Percentiles rank a stretch among this genome's conserved stretches.
Evolutionary conservation across 1,139 yeast genomes (phyloP).

Genomic region (Geotrichum histeridarum): DNA sequence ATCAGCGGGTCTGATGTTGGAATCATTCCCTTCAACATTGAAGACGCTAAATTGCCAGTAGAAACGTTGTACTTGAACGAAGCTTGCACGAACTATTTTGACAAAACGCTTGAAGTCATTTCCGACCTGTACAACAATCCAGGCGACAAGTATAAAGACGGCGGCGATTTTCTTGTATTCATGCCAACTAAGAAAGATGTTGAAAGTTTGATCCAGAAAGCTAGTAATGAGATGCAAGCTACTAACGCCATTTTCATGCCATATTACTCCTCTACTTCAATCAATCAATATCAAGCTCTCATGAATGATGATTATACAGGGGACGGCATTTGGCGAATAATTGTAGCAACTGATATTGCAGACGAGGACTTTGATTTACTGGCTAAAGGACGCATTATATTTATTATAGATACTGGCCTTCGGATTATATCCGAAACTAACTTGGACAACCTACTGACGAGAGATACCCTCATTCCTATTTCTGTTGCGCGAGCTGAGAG

Average conservation of each 20-base stretch:
- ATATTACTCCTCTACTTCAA: conserved; percentile 34
- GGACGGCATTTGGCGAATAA: conserved; percentile 72
- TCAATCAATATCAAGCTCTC: conserved; percentile 12
- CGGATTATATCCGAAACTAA: conserved; percentile 3
- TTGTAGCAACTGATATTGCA: conserved; percentile 75
- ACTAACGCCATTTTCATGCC: conserved; percentile 51
- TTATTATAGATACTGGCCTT: conserved; percentile 18
- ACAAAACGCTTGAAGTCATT: conserved; percentile 68
- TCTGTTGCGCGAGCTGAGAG: conserved; percentile 24
- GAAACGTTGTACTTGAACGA: conserved; percentile 64
- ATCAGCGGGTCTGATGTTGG: conserved; percentile 26
- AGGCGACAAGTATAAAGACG: conserved; percentile 57
- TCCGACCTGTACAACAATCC: conserved; percentile 62
- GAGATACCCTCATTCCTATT: conserved; percentile 20
- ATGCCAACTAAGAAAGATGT: conserved; percentile 87
- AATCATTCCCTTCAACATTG: conserved; percentile 9
- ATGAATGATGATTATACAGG: conserved; percentile 47
- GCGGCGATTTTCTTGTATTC: conserved; percentile 73
- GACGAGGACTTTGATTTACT: conserved; percentile 38
- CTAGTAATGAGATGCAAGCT: conserved; percentile 29
- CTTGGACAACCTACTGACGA: conserved; percentile 1
- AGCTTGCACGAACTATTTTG: conserved; percentile 74
- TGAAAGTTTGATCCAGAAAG: conserved; percentile 59
- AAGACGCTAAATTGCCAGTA: conserved; percentile 46
- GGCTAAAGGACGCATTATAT: conserved; percentile 6